These are phyloP conservation scores for Dissophora globulifera DNA, from an alignment of 192 early-diverging fungal species.

Conservation along the genomic window DNA sequence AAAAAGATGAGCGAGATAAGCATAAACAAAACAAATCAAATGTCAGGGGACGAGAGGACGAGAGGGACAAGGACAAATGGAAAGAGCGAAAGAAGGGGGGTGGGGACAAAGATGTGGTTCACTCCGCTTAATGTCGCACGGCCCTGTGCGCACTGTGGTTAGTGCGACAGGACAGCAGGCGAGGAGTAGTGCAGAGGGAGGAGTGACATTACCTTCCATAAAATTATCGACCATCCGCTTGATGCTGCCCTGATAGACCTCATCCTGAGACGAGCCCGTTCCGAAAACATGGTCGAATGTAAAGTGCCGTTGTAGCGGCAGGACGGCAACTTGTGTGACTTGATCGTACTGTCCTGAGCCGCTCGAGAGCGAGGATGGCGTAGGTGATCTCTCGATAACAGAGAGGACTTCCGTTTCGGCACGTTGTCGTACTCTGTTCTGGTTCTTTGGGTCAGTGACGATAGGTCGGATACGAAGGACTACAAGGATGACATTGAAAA, in stretches of 20 bases:
- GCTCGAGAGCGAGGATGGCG: conserved; percentile 16
- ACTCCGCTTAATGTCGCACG: background rate
- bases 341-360: conserved; percentile 17
- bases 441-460: conserved; percentile 24
- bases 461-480: conserved; percentile 49
- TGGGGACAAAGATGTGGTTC: no score
- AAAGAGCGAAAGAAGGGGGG: conserved; percentile 11
- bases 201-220: conserved; percentile 55
- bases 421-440: conserved; percentile 16
- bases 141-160: no score
- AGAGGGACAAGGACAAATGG: background rate
- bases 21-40: no score
- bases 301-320: conserved; percentile 54
- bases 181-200: no score
- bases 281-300: conserved; percentile 79
- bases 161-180: no score
- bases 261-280: conserved; percentile 62
- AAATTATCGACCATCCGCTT: conserved; percentile 60
- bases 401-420: conserved; percentile 40
- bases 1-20: background rate
- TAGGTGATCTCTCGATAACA: conserved; percentile 31
- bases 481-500: background rate
- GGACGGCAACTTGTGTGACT: conserved; percentile 36
- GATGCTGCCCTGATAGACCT: conserved; percentile 65
- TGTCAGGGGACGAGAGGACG: no score